These are phyloP conservation scores for Termitomyces sp. DNA, from an alignment of 768 basidiomycete species.

Conservation along the genomic window DNA sequence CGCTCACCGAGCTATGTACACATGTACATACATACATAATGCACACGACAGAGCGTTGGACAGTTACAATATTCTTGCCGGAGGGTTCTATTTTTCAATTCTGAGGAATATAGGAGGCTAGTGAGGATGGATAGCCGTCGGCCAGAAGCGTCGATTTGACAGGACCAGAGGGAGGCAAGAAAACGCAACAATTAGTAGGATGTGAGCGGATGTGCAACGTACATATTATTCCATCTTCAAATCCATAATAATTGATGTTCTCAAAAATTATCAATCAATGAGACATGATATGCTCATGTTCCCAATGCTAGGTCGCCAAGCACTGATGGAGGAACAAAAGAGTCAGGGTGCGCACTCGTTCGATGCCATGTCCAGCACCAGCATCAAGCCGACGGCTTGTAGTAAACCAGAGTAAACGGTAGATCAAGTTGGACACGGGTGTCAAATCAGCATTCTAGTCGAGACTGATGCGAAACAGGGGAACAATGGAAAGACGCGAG, in stretches of 20 bases:
- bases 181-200: background rate
- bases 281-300: background rate
- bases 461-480: constrained; percentile 2
- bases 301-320: background rate
- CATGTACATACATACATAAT: background rate
- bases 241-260: background rate
- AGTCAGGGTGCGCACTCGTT: background rate
- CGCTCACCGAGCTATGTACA: background rate
- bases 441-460: background rate
- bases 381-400: background rate
- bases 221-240: background rate
- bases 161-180: constrained; percentile 10
- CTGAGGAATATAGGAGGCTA: background rate
- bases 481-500: background rate
- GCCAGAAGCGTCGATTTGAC: constrained; percentile 5
- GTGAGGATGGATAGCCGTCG: background rate
- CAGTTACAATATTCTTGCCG: background rate
- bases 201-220: background rate
- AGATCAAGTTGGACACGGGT: background rate
- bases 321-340: background rate
- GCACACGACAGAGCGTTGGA: background rate
- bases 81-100: background rate
- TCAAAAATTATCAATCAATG: background rate
- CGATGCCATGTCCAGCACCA: background rate
- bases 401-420: background rate